Evolutionary conservation across 768 basidiomycete genomes (phyloP).

Genomic region (Russula sp.): DNA sequence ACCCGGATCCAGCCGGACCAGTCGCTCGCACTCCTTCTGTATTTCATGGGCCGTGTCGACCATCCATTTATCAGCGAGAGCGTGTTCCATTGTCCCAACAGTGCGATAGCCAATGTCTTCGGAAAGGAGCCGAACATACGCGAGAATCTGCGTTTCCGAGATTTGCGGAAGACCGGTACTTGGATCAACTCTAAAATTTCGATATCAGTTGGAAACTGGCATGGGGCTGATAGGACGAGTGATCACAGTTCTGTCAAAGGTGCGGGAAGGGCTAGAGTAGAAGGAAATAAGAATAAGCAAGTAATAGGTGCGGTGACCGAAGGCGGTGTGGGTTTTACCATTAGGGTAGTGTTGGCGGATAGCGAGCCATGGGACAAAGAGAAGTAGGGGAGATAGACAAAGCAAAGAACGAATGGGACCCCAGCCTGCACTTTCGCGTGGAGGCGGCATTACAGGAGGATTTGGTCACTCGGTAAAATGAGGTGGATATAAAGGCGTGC

Average conservation of each 20-base stretch:
- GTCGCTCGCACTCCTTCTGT: slow-evolving; percentile 57
- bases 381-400: slow-evolving; percentile 50
- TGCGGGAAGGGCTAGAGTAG: slow-evolving; percentile 26
- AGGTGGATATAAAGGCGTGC: not conserved
- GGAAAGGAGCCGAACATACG: slow-evolving; percentile 62
- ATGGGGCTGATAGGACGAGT: not conserved
- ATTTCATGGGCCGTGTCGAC: slow-evolving; percentile 60
- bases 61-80: slow-evolving; percentile 81
- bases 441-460: not conserved
- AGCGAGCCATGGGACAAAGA: slow-evolving; percentile 47
- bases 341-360: slow-evolving; percentile 38
- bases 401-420: slow-evolving; percentile 57
- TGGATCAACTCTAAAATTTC: slow-evolving; percentile 41
- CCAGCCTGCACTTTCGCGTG: slow-evolving; percentile 38
- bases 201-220: not conserved
- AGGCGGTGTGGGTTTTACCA: slow-evolving; percentile 8
- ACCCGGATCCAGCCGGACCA: slow-evolving; percentile 34
- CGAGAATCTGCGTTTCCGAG: slow-evolving; percentile 66
- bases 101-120: slow-evolving; percentile 90
- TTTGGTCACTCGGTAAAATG: not conserved
- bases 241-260: slow-evolving; percentile 28
- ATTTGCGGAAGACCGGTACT: slow-evolving; percentile 61
- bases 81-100: slow-evolving; percentile 87
- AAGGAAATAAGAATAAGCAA: not conserved
- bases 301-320: too few relatives aligned